Percentiles rank a stretch among this genome's conserved stretches.
phyloP scores from a whole-genome alignment of 805 yeast genomes.

The Barnettozyma populi region DNA sequence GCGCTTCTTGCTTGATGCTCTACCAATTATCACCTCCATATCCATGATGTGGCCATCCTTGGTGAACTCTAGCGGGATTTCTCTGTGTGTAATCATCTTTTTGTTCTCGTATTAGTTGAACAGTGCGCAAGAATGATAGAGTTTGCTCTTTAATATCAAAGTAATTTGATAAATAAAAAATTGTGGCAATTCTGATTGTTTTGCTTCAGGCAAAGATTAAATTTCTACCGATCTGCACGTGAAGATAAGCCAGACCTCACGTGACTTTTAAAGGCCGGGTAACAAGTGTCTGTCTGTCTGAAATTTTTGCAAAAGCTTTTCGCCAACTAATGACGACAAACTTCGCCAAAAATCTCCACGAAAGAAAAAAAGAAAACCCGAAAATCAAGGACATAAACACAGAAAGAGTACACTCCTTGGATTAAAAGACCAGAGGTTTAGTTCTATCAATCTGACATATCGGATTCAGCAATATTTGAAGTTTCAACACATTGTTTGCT shows the following conservation, averaged over 20 bases:
- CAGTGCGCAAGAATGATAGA: not conserved
- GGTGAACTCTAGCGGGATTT: not conserved
- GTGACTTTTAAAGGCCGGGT: not conserved
- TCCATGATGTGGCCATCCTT: not conserved
- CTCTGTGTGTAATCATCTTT: conserved; percentile 1
- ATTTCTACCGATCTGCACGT: not conserved
- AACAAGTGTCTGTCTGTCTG: not conserved
- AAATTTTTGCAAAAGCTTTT: not conserved
- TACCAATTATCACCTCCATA: conserved; percentile 2
- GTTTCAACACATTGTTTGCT: not conserved
- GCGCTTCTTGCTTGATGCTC: conserved; percentile 4
- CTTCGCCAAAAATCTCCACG: not conserved
- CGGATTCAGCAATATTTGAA: not conserved
- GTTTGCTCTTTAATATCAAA: not conserved
- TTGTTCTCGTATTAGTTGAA: not conserved
- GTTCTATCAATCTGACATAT: not conserved
- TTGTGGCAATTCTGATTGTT: not conserved
- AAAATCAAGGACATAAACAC: not conserved
- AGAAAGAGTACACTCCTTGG: not conserved
- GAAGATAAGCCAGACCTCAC: not conserved
- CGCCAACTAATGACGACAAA: not conserved
- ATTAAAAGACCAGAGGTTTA: not conserved
- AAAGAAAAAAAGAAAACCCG: not conserved
- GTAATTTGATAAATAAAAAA: not conserved
- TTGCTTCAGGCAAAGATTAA: not conserved